Conservation (phyloP, 768 basidiomycete species). For the Tulasnella sp. region DNA sequence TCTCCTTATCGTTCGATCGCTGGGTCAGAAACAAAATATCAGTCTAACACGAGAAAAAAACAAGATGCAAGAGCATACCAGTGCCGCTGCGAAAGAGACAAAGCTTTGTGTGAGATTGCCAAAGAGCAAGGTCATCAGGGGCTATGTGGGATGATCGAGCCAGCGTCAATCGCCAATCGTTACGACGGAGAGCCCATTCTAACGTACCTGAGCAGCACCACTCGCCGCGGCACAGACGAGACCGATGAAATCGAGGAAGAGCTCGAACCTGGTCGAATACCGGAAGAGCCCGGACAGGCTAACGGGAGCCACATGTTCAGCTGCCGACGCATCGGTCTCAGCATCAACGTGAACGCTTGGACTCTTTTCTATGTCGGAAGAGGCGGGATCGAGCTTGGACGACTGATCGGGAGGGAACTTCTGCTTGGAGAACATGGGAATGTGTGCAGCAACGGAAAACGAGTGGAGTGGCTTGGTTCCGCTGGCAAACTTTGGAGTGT, state of each 20-base stretch:
- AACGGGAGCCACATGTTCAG: constrained; percentile 16
- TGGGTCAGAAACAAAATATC: background rate
- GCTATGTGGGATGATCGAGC: background rate
- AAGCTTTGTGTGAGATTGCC: constrained; percentile 21
- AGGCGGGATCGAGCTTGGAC: background rate
- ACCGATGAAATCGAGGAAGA: constrained; percentile 27
- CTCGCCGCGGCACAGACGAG: constrained; percentile 28
- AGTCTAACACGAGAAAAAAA: background rate
- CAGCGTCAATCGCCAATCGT: background rate
- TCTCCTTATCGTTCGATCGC: background rate
- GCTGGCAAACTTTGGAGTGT: background rate
- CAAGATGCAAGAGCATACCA: background rate
- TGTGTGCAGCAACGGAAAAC: background rate
- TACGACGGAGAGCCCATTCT: constrained; percentile 13
- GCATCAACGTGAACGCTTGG: background rate
- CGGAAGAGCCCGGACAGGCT: constrained; percentile 26
- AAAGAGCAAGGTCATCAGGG: constrained; percentile 27
- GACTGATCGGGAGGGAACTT: background rate
- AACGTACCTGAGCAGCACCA: constrained; percentile 15
- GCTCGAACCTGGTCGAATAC: constrained; percentile 27
- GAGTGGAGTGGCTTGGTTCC: background rate
- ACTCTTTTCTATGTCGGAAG: background rate
- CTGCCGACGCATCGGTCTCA: background rate
- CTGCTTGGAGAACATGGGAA: background rate
- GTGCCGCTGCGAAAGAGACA: constrained; percentile 15